Base-by-base conservation (phyloP, 805 yeast genomes). In the Zygotorulaspora chibaensis region DNA sequence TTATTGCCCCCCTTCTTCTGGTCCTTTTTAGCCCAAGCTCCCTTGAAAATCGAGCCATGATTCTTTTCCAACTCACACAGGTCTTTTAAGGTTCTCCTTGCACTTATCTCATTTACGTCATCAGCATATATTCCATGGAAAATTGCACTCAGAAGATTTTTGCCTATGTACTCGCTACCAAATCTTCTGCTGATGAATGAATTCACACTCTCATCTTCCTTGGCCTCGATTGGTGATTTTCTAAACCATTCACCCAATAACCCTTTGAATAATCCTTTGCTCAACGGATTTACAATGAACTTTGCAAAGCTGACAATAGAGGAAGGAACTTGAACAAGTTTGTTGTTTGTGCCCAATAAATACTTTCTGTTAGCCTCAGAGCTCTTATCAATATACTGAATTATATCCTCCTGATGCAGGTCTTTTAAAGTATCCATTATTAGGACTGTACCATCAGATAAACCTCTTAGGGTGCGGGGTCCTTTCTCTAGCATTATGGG, bases 51-150 rank as follows among this genome's bases (percentile, higher is more conserved):
- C 0, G 88, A 81, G 0, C 89, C 87, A 58, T 77, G 67, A 6
- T 75, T 64, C 25, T 67, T 58, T 59, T 89, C 96, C 38, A 81
- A 63, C 10, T 76, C 68, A 38, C 73, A 79, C 53, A 87, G 56
- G 8, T 65, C 56, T 2, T 82, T 80, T 50, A 87, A 60, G 0
- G 87, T 72, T 3, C 84, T 72, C 16, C 76, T 67, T 0, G 84
- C 80, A 68, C 96, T 85, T 40, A 91, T 65, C 45, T 76, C 69
- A 5, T 72, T 57, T 1, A 80, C 73, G 63, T 90, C 95, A n/a
- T 87, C 93, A 1, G 95, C 96, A 63, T 89, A 91, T 1, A 93
- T 81, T 0, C 99, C 99, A 58, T 89, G 88, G 61, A 84, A 71
- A 3, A 89, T 67, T 0, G 96, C 98, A 64, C 96, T 85, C 16